Base-by-base conservation (phyloP, 352 stramenopile species). In the Aphanomyces stellatus region DNA sequence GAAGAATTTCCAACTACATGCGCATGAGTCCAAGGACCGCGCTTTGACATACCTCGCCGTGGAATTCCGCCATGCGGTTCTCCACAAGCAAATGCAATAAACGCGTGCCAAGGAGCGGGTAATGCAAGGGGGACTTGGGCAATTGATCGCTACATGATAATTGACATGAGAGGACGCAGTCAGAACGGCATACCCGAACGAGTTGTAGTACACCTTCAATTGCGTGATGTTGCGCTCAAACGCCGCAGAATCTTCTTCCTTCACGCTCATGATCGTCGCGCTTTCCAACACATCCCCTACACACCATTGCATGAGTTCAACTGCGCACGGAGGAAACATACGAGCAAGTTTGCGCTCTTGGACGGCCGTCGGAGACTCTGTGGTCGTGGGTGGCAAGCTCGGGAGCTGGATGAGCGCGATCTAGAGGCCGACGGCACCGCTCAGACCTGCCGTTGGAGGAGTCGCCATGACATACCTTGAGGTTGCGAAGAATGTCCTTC, bases 41-140 rank as follows among this genome's bases (percentile, higher is more conserved):
- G 4, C 19, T 56, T 15, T 15, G n/a, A 51, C 51, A 8, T 55
- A 87, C 79, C 73, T 96, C 88, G 62, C 92, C 96, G 84, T 97
- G 89, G 73, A 97, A 97, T 69, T 97, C 90, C 43, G 88, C 88
- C 83, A 97, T 93, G 67, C 87, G 84, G 74, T 96, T 96, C 72
- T 96, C 88, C 27, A 97, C 90, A 10, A 97, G 77, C 19, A 97
- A 66, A 65, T 95, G 90, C 49, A 97, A 78, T 59, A 97, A 71
- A 34, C 91, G 87, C 62, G 93, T 91, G 59, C 87, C 90, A 59
- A 96, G 77, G 70, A 97, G 92, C 28, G 89, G 80, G 67, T 81
- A 95, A 41, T 90, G 87, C 68, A 95, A 81, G 24, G 76, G 72
- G 57, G 90, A 96, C 10, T 80, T 74, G 17, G 74, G 49, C 10